Conservation (phyloP, 2,329 filamentous ascomycete species). For the Exophiala sp. region DNA sequence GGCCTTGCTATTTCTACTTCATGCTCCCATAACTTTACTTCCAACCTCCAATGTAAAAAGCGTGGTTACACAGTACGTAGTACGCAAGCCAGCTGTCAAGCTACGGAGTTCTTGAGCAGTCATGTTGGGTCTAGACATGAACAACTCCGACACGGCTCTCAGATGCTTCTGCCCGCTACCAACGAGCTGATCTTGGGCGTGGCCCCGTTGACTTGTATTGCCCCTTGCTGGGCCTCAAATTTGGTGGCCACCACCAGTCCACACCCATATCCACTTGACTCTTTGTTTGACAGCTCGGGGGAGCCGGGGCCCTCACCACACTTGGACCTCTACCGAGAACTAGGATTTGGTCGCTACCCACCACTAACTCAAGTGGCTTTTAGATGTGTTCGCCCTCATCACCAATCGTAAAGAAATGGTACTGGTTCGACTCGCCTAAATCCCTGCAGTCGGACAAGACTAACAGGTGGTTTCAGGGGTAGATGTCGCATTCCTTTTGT, state of each 20-base stretch:
- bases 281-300: neutral
- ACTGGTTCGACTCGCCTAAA: neutral
- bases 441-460: neutral
- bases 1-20: too few species aligned
- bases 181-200: neutral
- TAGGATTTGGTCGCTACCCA: neutral
- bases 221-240: constrained; percentile 5
- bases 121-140: constrained; percentile 15
- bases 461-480: neutral
- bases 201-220: neutral
- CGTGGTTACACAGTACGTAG: too few species aligned
- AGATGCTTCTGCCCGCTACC: constrained; percentile 1
- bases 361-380: neutral
- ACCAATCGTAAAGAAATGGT: neutral
- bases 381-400: neutral
- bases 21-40: too few species aligned
- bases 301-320: neutral
- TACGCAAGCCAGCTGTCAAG: neutral
- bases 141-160: neutral
- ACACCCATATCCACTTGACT: neutral
- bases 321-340: neutral
- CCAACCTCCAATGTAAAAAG: neutral
- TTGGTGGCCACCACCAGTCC: neutral
- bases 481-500: neutral
- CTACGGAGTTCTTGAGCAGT: neutral